A percentile compares a stretch with the other conserved stretches of the same genome.
Evolutionary conservation across 495 filamentous ascomycete species (phyloP).

Genomic region (Aspergillus egyptiacus): DNA sequence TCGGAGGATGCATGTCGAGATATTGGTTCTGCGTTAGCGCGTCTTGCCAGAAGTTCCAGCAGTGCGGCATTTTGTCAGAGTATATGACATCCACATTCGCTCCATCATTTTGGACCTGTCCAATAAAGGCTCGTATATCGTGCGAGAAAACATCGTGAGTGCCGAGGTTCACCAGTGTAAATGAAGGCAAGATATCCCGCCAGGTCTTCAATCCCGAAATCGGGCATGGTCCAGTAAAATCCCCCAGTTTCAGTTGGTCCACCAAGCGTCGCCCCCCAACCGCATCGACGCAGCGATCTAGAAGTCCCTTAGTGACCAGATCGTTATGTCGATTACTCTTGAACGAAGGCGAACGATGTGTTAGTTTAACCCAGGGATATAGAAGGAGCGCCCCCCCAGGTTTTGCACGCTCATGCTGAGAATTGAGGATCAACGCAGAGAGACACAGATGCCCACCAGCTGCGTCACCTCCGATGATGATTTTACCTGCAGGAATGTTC

Average conservation of each 20-base stretch:
- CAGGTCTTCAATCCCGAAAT: not conserved
- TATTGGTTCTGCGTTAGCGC: not conserved
- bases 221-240: not conserved
- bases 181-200: not conserved
- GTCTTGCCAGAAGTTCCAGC: not conserved
- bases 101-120: not conserved
- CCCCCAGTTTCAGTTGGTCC: not conserved
- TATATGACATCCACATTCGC: not conserved
- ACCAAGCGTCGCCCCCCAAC: not conserved
- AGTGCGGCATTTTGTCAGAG: not conserved
- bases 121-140: not conserved
- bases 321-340: not conserved
- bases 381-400: not conserved
- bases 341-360: not conserved
- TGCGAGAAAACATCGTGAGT: not conserved
- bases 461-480: not conserved
- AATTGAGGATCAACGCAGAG: not conserved
- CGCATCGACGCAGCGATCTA: not conserved
- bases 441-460: not conserved
- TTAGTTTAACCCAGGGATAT: not conserved
- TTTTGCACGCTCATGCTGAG: not conserved
- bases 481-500: not conserved
- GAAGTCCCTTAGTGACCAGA: constrained; percentile 3
- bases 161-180: not conserved
- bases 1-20: not conserved